Evolutionary conservation across 2,329 filamentous ascomycete species (phyloP), one percentile per base, ranked within the genome.

Genomic region (Domatiomyces globalis): DNA sequence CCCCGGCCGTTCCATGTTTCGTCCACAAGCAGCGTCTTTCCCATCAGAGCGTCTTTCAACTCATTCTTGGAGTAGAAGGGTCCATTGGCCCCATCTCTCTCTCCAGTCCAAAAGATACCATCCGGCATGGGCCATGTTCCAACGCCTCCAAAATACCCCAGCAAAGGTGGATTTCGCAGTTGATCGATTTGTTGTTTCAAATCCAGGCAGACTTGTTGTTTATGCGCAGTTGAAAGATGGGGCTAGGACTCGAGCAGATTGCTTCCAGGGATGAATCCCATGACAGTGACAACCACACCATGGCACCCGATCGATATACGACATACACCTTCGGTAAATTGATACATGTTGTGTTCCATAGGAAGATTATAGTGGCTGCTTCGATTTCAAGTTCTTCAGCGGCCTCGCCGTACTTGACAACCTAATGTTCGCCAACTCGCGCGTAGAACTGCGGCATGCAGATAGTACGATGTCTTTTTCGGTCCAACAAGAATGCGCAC

Each of bases 391-490:
- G 25, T 42, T 42, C 47, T 43, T 49, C 47, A 49, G 29, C 47
- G 29, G 47, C 47, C 29, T 42, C 47, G 33, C 47, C 47, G 33
- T 19, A 49, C n/a, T n/a, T n/a, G n/a, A n/a, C n/a, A n/a, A n/a
- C n/a, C n/a, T 49, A 49, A 49, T 42, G 47, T 22, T 49, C 47
- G 25, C 47, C 29, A 49, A 43, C 47, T 49, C 47, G 19, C n/a
- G n/a, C n/a, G n/a, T n/a, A n/a, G n/a, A n/a, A n/a, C n/a, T n/a
- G n/a, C n/a, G n/a, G n/a, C n/a, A n/a, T n/a, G n/a, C n/a, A n/a
- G n/a, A n/a, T n/a, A n/a, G n/a, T n/a, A n/a, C n/a, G n/a, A n/a
- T n/a, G n/a, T n/a, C n/a, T n/a, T n/a, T n/a, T n/a, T n/a, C n/a
- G n/a, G n/a, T n/a, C n/a, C n/a, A n/a, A n/a, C n/a, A n/a, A n/a